Evolutionary conservation across 2,329 filamentous ascomycete species (phyloP).

Genomic region (Gyromitra esculenta): DNA sequence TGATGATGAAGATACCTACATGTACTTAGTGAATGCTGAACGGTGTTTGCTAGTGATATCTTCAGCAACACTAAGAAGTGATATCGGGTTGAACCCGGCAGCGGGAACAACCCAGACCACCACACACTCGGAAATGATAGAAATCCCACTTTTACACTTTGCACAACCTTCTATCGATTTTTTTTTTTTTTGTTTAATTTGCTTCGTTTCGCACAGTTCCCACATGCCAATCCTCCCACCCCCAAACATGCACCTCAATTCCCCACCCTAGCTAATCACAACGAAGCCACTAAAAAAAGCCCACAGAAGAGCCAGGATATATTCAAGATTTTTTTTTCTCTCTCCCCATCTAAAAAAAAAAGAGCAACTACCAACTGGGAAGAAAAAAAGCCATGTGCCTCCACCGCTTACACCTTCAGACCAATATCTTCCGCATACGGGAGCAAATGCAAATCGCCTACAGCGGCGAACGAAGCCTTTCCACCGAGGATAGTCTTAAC

Average conservation of each 20-base stretch:
- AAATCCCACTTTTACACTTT: not conserved
- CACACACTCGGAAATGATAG: conserved; percentile 12
- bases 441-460: conserved; percentile 90
- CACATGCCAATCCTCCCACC: not conserved
- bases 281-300: not conserved
- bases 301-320: conserved; percentile 17
- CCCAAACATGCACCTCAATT: no score
- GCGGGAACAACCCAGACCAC: not conserved
- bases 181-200: conserved; percentile 26
- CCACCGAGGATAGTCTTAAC: conserved; percentile 86
- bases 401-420: conserved; percentile 79
- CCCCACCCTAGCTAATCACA: not conserved
- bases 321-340: not conserved
- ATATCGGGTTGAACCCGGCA: not conserved
- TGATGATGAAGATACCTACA: no score
- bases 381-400: not conserved
- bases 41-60: no score
- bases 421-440: conserved; percentile 95
- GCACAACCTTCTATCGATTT: conserved; percentile 31
- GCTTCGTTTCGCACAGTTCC: not conserved
- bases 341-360: conserved; percentile 11
- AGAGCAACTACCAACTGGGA: not conserved
- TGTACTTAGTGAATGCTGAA: no score
- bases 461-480: conserved; percentile 87
- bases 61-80: not conserved